A percentile compares a stretch with the other conserved stretches of the same genome.
Evolutionary conservation across 2,329 filamentous ascomycete species (phyloP).

Genomic region (Pyrenophora seminiperda): DNA sequence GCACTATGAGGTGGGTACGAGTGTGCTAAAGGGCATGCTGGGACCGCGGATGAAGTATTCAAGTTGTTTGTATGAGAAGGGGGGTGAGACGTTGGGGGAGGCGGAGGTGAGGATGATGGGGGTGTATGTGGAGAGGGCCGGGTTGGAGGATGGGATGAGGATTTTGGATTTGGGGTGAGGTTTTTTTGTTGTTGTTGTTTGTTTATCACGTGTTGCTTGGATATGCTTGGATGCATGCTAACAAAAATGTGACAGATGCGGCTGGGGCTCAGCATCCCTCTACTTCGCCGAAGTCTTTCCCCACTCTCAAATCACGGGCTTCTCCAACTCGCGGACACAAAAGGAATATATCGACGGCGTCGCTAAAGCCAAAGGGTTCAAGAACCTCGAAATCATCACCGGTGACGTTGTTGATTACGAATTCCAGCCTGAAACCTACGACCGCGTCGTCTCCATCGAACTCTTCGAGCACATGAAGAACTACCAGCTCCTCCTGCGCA

Average conservation of each 20-base stretch:
- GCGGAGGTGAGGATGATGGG: constrained; percentile 71
- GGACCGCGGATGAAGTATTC: constrained; percentile 76
- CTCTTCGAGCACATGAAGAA: constrained; percentile 81
- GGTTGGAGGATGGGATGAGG: constrained; percentile 63
- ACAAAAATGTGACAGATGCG: constrained; percentile 56
- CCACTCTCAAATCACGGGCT: constrained; percentile 65
- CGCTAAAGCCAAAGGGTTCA: constrained; percentile 61
- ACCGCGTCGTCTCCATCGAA: constrained; percentile 71
- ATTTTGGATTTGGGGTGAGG: constrained; percentile 66
- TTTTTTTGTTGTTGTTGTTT: constrained; percentile 13
- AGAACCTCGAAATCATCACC: constrained; percentile 67
- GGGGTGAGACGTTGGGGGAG: constrained; percentile 61
- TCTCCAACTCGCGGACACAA: constrained; percentile 72
- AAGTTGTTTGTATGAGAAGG: constrained; percentile 67
- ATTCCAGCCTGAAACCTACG: constrained; percentile 63
- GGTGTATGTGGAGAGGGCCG: constrained; percentile 65
- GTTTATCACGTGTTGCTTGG: constrained; percentile 2
- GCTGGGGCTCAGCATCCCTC: constrained; percentile 69
- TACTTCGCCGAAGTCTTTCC: constrained; percentile 70
- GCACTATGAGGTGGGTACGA: constrained; percentile 74
- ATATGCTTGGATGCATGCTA: too few species aligned
- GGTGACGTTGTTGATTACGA: constrained; percentile 70
- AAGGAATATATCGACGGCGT: constrained; percentile 68
- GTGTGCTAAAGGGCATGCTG: constrained; percentile 64
- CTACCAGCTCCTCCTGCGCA: constrained; percentile 69